Base-by-base conservation (phyloP, 2,329 filamentous ascomycete species). In the Chaetomiaceae sp. region DNA sequence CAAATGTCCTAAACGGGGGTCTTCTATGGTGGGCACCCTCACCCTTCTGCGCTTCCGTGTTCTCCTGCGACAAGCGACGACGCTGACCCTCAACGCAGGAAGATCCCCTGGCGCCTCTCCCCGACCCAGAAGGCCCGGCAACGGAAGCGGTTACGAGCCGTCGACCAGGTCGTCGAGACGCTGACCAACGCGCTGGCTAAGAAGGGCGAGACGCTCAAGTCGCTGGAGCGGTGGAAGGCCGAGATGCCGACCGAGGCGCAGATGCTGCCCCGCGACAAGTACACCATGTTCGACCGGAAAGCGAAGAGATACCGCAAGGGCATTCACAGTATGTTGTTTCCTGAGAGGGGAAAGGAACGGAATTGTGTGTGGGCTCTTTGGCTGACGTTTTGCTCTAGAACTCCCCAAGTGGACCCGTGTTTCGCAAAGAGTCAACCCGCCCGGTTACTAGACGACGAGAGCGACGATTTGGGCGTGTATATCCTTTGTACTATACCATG, bases 181-280 rank as follows among this genome's bases (percentile, higher is more conserved):
- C 73, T 99, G 59, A 88, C 90, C 66, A 80, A 76, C 40, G 91
- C 92, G 17, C 80, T 97, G 50, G 78, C 82, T 48, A 88, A 85
- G 71, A 78, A 87, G 69, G 85, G 88, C 54, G 78, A 84, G 66
- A 81, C 84, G 55, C 81, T 84, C 43, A 90, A 90, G 73, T 80
- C 89, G 50, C 78, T 99, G 55, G 87, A 95, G 71, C 76, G 85
- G 67, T 99, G 94, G 94, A 96, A 94, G 78, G 79, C 80, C 34
- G 90, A 96, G 73, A 99, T 99, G 94, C 94, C 94, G 20, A 88
- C 84, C 23, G 94, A 99, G 79, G 81, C 84, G 66, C 91, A 97
- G 78, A 99, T 99, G 94, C 70, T 95, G 70, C 87, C 94, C 43
- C 87, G 83, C 72, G 94, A 99, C 75, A 99, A 99, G 75, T 99